A percentile compares a stretch with the other conserved stretches of the same genome.
Evolutionary conservation across 2,329 filamentous ascomycete genomes (phyloP).

Genomic region (Calcarisporium arbuscula): DNA sequence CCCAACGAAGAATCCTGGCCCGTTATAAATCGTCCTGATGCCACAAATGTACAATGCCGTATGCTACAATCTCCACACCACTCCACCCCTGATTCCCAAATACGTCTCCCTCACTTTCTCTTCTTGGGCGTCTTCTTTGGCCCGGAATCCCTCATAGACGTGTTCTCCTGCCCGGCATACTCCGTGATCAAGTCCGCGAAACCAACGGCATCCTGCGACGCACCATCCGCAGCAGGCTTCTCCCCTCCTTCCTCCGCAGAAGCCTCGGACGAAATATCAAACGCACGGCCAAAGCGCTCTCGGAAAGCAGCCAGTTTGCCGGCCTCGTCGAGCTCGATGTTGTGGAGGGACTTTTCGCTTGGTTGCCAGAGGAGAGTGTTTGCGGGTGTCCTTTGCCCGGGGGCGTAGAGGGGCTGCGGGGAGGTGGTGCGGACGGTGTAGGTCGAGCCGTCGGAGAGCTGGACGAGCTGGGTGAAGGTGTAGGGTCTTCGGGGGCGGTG

Average conservation of each 20-base stretch:
- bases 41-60: too few relatives aligned
- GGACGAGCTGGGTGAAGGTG: conserved; percentile 94
- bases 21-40: too few relatives aligned
- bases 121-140: conserved; percentile 38
- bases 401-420: conserved; percentile 53
- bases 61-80: too few relatives aligned
- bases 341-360: conserved; percentile 68
- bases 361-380: conserved; percentile 94
- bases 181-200: conserved; percentile 47
- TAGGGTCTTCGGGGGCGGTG: conserved; percentile 86
- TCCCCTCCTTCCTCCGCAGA: conserved; percentile 20
- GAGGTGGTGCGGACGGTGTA: conserved; percentile 75
- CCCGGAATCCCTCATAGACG: conserved; percentile 27
- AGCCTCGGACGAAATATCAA: conserved; percentile 53
- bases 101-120: conserved; percentile 33
- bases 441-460: conserved; percentile 83
- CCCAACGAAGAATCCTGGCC: too few relatives aligned
- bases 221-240: conserved; percentile 18
- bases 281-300: conserved; percentile 73
- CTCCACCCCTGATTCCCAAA: neutral
- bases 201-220: conserved; percentile 17
- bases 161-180: conserved; percentile 37
- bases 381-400: conserved; percentile 74
- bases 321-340: conserved; percentile 92
- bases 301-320: conserved; percentile 84